Conservation (phyloP, 2,329 filamentous ascomycete species). For the Ophiocordyceps sinensis region DNA sequence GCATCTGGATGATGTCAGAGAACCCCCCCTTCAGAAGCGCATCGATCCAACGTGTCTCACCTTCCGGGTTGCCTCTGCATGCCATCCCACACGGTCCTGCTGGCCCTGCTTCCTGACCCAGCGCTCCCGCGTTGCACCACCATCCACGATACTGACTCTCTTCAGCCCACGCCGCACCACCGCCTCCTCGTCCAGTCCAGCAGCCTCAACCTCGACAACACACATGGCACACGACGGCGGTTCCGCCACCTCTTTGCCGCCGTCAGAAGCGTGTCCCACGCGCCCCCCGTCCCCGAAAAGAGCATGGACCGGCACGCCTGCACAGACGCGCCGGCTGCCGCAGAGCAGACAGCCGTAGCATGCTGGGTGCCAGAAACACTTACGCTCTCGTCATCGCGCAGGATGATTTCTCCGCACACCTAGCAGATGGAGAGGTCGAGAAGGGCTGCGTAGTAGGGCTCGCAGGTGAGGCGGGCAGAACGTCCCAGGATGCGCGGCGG, state of each 20-base stretch:
- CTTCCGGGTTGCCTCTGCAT: not conserved
- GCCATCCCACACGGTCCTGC: not conserved
- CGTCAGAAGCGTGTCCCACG: not conserved
- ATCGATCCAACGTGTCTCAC: not conserved
- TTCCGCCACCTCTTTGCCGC: slow-evolving; percentile 26
- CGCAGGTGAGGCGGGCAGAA: slow-evolving; percentile 33
- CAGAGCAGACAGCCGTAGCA: slow-evolving; percentile 44
- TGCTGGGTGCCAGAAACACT: slow-evolving; percentile 44
- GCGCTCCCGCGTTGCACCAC: slow-evolving; percentile 28
- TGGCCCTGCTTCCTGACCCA: slow-evolving; percentile 20
- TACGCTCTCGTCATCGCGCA: slow-evolving; percentile 37
- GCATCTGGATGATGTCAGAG: not conserved
- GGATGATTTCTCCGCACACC: slow-evolving; percentile 41
- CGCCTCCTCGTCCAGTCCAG: slow-evolving; percentile 13
- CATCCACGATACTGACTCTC: slow-evolving; percentile 28
- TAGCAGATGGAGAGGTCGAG: slow-evolving; percentile 41
- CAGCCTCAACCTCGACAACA: slow-evolving; percentile 23
- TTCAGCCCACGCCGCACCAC: slow-evolving; percentile 27
- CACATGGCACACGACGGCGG: slow-evolving; percentile 37
- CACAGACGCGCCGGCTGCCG: slow-evolving; percentile 24
- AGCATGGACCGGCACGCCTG: slow-evolving; percentile 18
- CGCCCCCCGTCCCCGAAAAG: slow-evolving; percentile 13
- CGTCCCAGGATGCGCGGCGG: slow-evolving; percentile 27
- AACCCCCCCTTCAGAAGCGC: not conserved
- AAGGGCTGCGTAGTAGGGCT: slow-evolving; percentile 29